Evolutionary conservation across 352 stramenopile species (phyloP), one percentile per base, ranked within the genome.

Genomic region (Globisporangium uncinulatum): DNA sequence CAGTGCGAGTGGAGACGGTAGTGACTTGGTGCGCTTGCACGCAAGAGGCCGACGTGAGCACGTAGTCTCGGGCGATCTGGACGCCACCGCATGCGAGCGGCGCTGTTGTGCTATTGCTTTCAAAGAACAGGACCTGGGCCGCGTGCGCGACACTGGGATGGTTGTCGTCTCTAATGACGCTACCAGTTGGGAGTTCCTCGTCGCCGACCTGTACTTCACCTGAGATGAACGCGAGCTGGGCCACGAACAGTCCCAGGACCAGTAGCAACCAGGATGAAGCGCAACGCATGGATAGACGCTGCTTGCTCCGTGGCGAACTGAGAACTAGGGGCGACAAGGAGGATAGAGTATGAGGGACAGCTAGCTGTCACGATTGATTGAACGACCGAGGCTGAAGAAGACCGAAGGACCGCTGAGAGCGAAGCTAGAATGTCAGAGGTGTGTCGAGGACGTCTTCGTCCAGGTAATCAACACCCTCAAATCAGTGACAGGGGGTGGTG

Each of bases 1-100:
- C 17, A 8, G 42, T 6, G 3, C 20, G 29, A 4, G 54, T 36
- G 1, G 46, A 41, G 15, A 49, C 21, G 17, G 15, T 36, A 2
- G 46, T 48, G 47, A 51, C 31, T 37, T 15, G 20, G 46, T 36
- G 36, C 4, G 5, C 0, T 20, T 55, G 41, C 10, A 61, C 46
- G 44, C 46, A 61, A 2, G 45, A 56, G 3, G 56, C 56, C 1
- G 56, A 44, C 24, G 56, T 61, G 36, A 61, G 56, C n/a, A 61
- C 37, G 47, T 51, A 55, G 21, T 43, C 8, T 17, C n/a, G 41
- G 7, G 56, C 46, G 39, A 56, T 61, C 34, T 51, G 46, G 24
- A 56, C 11, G 0, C 46, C 56, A 13, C 56, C 56, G 8, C 56
- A 61, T 8, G 15, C 9, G 1, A 59, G 32, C 15, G 41, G n/a